Evolutionary conservation across 2,329 filamentous ascomycete genomes (phyloP), one percentile per base, ranked within the genome.

Genomic region (Aspergillus sp.): DNA sequence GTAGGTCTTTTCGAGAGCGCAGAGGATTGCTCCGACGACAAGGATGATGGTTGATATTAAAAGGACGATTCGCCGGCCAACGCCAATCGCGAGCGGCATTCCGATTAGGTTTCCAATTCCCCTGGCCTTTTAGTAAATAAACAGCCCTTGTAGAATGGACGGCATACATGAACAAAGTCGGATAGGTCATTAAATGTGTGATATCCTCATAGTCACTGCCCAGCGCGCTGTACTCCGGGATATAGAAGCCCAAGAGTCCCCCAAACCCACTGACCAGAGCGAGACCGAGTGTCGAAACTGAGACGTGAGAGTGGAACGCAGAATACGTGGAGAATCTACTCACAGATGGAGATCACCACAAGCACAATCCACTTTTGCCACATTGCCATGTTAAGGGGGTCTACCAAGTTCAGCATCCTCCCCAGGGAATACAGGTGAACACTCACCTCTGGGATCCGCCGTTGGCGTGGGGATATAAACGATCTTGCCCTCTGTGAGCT

Each of bases 251-350:
- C 4, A 79, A 62, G 1, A 79, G 68, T 3, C 75, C 76, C 15
- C 77, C 75, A 34, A 79, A 77, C 0, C 76, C 76, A 12, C 73
- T 75, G 0, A 78, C 74, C 8, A 78, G 64, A 1, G 70, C 65
- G 12, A 79, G 64, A 11, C 75, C 73, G 3, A 78, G 54, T 13
- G 69, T 70, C 4, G 76, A 77, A 60, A 79, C 75, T 78, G 30
- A 4, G 27, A 30, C 9, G 8, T 4, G 1, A 13, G n/a, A 9
- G 3, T 22, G 5, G 6, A n/a, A 3, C 3, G 9, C 6, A 4
- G 4, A 6, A 6, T 3, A 5, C 24, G 4, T 20, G 12, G 7
- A 11, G 41, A 6, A 3, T 24, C 9, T 13, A 57, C 66, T 39
- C 57, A 71, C 69, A 72, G 7, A 66, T 58, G 59, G 66, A 68